phyloP scores from a whole-genome alignment of 2,329 filamentous ascomycete genomes.

The Colletotrichum gloeosporioides region DNA sequence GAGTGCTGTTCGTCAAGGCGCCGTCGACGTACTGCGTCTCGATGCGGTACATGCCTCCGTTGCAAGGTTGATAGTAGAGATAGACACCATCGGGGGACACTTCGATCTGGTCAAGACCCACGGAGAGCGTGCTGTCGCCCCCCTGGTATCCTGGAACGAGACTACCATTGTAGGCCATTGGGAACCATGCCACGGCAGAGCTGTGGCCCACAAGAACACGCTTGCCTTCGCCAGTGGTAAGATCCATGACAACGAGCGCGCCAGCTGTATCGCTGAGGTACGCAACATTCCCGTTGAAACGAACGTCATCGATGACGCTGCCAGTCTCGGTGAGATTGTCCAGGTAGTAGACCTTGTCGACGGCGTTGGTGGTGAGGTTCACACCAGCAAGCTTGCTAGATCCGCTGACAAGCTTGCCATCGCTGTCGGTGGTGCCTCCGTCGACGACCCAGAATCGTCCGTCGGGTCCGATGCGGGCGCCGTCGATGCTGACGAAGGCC shows the following conservation, averaged over 20 bases:
- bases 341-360: neutral
- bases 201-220: neutral
- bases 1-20: neutral
- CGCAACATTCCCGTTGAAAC: neutral
- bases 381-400: neutral
- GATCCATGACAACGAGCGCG: neutral
- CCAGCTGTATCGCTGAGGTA: conserved; percentile 4
- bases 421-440: neutral
- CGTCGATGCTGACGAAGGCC: neutral
- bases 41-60: conserved; percentile 3
- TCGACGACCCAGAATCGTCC: conserved; percentile 4
- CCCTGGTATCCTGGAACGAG: neutral
- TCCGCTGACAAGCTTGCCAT: neutral
- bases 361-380: neutral
- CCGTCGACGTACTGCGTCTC: neutral
- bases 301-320: neutral
- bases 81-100: neutral
- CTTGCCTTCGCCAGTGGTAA: neutral
- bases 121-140: neutral
- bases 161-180: neutral
- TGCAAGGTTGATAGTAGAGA: conserved; percentile 6
- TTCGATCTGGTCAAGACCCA: neutral
- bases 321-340: neutral
- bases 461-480: neutral
- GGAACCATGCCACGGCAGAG: neutral